A percentile compares a stretch with the other conserved stretches of the same genome.
Evolutionary conservation across 176 grass and related monocot species (phyloP).

Genomic region (Oropetium thomaeum): DNA sequence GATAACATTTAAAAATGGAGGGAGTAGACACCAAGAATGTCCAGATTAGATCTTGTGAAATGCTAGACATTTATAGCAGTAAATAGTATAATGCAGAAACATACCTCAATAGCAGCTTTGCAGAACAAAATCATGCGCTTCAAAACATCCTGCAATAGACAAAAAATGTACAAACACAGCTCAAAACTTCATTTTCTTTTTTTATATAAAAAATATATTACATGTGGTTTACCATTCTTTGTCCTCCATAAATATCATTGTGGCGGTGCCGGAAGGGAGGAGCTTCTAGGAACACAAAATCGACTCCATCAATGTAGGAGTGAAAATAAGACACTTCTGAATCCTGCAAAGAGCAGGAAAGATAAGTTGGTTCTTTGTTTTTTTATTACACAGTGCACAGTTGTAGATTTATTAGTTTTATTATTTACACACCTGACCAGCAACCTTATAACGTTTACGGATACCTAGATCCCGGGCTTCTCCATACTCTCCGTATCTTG

Average conservation of each 20-base stretch:
- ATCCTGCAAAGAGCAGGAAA: slow-evolving; percentile 49
- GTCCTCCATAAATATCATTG: slow-evolving; percentile 85
- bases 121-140: slow-evolving; percentile 94
- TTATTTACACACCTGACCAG: slow-evolving; percentile 62
- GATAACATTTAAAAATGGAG: no score
- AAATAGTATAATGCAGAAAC: neutral
- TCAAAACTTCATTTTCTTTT: slow-evolving; percentile 2
- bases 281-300: slow-evolving; percentile 85
- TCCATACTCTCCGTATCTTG: slow-evolving; percentile 77
- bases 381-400: neutral
- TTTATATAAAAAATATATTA: no score
- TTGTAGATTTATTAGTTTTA: neutral
- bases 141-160: slow-evolving; percentile 67
- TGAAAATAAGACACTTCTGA: slow-evolving; percentile 84
- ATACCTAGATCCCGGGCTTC: slow-evolving; percentile 68
- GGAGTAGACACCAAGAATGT: neutral
- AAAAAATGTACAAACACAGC: slow-evolving; percentile 11
- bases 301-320: slow-evolving; percentile 88
- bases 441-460: slow-evolving; percentile 62
- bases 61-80: neutral
- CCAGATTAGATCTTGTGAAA: neutral
- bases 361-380: neutral
- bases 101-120: slow-evolving; percentile 92
- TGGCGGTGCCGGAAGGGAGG: slow-evolving; percentile 58
- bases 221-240: slow-evolving; percentile 44